Conservation (phyloP, 31 red algal species). For the Endocladia muricata region DNA sequence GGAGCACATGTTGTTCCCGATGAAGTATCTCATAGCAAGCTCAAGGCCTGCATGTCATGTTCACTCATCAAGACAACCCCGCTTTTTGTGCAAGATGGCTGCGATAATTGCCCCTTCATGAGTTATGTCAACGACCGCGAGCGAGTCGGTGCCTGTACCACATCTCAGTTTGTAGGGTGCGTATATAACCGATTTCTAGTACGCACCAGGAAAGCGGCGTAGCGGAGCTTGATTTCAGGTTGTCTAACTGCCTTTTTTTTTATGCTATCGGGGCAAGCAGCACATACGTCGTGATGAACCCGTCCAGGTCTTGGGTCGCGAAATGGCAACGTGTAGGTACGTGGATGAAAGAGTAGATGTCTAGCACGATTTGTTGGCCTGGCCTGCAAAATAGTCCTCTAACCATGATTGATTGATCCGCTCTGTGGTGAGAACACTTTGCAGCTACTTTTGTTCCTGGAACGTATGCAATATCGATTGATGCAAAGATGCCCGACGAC, state of each 20-base stretch:
- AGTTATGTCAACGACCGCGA: constrained; percentile 51
- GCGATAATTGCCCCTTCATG: constrained; percentile 88
- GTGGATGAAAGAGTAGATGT: neutral
- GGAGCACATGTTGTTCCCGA: constrained; percentile 57
- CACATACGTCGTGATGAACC: constrained; percentile 62
- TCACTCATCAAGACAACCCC: constrained; percentile 77
- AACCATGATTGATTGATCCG: neutral
- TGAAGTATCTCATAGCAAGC: constrained; percentile 65
- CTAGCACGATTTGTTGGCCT: neutral
- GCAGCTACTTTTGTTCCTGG: constrained; percentile 57
- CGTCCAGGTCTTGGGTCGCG: constrained; percentile 81
- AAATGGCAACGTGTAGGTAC: constrained; percentile 84
- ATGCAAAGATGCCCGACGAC: constrained; percentile 77
- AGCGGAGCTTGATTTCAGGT: neutral
- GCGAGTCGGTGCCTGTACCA: constrained; percentile 75
- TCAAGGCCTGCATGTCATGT: constrained; percentile 87
- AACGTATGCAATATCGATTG: constrained; percentile 80
- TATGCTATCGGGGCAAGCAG: neutral
- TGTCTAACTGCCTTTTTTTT: neutral
- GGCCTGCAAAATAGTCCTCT: neutral
- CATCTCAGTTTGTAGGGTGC: constrained; percentile 69
- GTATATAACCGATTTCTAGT: neutral
- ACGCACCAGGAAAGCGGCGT: neutral
- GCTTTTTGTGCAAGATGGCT: constrained; percentile 81
- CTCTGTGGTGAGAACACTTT: neutral